phyloP scores from a whole-genome alignment of 164 flowering plant species.

The Vitis rotundifolia region DNA sequence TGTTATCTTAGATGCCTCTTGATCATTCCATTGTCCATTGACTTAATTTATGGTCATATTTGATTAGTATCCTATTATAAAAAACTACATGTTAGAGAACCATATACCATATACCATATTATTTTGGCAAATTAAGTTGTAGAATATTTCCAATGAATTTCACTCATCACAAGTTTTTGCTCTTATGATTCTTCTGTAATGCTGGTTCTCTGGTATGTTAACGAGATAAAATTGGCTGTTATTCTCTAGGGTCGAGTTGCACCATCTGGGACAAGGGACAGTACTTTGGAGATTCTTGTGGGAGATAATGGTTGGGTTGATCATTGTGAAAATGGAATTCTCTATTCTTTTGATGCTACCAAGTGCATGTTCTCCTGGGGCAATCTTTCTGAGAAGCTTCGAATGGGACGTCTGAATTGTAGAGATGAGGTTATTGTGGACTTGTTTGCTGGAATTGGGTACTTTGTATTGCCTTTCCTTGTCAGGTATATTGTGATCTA shows the following conservation, averaged over 20 bases:
- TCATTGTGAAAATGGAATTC: conserved; percentile 89
- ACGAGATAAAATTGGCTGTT: conserved; percentile 1
- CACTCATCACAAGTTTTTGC: not conserved
- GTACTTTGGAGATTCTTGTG: conserved; percentile 84
- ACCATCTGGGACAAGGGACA: conserved; percentile 85
- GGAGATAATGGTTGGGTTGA: conserved; percentile 95
- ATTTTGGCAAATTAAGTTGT: not conserved
- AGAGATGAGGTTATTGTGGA: conserved; percentile 79
- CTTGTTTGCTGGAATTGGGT: conserved; percentile 97
- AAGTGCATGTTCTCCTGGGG: conserved; percentile 98
- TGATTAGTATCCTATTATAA: not conserved
- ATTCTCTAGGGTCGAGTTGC: conserved; percentile 74
- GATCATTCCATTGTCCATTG: not conserved
- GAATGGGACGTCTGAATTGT: conserved; percentile 72
- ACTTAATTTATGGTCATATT: not conserved
- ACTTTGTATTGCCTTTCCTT: conserved; percentile 87
- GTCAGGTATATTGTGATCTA: conserved; percentile 50
- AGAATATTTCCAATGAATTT: not conserved
- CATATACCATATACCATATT: not conserved
- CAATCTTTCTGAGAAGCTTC: conserved; percentile 92
- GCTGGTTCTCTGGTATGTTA: too few relatives aligned
- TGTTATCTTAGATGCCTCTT: not conserved
- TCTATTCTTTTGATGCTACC: conserved; percentile 91
- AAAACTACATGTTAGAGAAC: not conserved
- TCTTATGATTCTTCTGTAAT: not conserved